A percentile compares a stretch with the other conserved stretches of the same genome.
Evolutionary conservation across 192 early-diverging fungal species (phyloP).

Genomic region (Coemansia erecta): DNA sequence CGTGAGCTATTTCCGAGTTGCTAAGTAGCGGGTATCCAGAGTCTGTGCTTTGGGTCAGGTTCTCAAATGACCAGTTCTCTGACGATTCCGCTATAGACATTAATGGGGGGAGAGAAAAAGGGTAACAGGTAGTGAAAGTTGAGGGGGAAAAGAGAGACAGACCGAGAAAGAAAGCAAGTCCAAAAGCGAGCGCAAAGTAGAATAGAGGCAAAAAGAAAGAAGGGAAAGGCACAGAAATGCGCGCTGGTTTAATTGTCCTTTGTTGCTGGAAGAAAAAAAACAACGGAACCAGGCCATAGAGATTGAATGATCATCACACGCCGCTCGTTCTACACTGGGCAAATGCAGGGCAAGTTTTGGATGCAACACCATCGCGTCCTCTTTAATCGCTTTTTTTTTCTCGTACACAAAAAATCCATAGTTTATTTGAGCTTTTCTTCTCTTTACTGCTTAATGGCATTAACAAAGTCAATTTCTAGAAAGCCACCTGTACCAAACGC

Average conservation of each 20-base stretch:
- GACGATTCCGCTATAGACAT: constrained; percentile 62
- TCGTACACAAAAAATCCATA: too few relatives aligned
- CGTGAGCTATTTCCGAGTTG: too few relatives aligned
- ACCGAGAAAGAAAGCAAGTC: constrained; percentile 7
- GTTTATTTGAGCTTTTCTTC: too few relatives aligned
- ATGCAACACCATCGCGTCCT: too few relatives aligned
- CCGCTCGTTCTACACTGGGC: too few relatives aligned
- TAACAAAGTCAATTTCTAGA: too few relatives aligned
- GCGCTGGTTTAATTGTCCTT: too few relatives aligned
- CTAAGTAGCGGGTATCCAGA: constrained; percentile 25
- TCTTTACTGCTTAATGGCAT: too few relatives aligned
- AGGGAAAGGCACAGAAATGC: not conserved
- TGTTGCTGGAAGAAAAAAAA: not conserved
- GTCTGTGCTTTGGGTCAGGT: constrained; percentile 49
- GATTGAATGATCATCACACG: too few relatives aligned
- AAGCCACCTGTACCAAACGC: too few relatives aligned
- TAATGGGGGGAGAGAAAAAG: constrained; percentile 13
- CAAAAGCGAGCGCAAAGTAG: constrained; percentile 7
- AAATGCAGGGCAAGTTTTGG: too few relatives aligned
- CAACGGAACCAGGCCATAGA: not conserved
- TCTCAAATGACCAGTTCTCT: constrained; percentile 56
- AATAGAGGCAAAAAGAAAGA: constrained; percentile 8
- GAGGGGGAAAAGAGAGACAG: constrained; percentile 6
- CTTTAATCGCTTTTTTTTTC: too few relatives aligned
- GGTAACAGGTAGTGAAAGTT: not conserved